Conservation (phyloP, 2,329 filamentous ascomycete species). For the Pseudonectria buxi region DNA sequence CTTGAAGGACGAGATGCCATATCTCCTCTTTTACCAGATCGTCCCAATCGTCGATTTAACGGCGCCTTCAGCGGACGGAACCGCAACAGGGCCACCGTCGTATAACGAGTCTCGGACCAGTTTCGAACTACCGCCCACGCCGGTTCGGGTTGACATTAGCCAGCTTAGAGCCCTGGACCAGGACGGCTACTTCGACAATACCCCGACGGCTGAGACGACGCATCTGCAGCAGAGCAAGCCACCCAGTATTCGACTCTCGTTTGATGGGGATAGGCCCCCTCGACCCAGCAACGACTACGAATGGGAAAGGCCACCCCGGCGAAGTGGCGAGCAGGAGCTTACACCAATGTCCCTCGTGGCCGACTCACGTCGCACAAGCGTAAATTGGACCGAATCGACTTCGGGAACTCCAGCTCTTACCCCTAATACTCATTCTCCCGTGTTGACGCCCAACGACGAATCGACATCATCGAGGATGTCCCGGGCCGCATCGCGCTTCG, state of each 20-base stretch:
- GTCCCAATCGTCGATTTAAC: conserved; percentile 72
- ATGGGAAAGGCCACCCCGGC: conserved; percentile 40
- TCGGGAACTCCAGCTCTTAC: conserved; percentile 32
- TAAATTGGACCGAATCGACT: conserved; percentile 41
- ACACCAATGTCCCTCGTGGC: conserved; percentile 25
- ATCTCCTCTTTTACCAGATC: conserved; percentile 92
- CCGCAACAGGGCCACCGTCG: conserved; percentile 48
- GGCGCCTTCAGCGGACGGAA: conserved; percentile 39
- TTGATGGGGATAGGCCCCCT: conserved; percentile 45
- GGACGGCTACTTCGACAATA: conserved; percentile 21
- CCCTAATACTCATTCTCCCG: conserved; percentile 29
- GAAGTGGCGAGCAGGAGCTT: conserved; percentile 41
- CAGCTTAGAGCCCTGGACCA: conserved; percentile 10
- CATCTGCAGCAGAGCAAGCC: conserved; percentile 28
- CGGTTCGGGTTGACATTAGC: conserved; percentile 10
- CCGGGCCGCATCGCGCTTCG: conserved; percentile 50
- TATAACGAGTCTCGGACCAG: conserved; percentile 48
- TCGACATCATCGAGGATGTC: conserved; percentile 47
- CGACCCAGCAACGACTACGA: conserved; percentile 48
- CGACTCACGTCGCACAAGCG: conserved; percentile 44
- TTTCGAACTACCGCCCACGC: conserved; percentile 27
- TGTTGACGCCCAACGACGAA: conserved; percentile 45
- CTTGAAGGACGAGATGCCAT: conserved; percentile 81
- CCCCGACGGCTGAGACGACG: conserved; percentile 14
- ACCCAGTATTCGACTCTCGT: conserved; percentile 49